A percentile compares a stretch with the other conserved stretches of the same genome.
Conservation (phyloP, 1,284 basidiomycete genomes). For the Ceratobasidium sp. region DNA sequence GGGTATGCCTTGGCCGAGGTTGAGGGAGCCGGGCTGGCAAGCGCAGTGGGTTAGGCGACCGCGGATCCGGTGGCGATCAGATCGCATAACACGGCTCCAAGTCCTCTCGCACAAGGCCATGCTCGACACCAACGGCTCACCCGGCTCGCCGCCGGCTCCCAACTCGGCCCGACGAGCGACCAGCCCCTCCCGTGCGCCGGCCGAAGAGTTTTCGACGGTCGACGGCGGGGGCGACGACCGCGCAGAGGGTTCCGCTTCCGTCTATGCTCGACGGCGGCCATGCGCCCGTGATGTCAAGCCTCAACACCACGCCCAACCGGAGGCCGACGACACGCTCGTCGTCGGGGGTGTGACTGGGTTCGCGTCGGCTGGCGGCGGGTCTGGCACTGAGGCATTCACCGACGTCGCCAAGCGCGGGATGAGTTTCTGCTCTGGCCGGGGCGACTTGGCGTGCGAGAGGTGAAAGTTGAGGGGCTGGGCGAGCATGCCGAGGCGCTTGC, state of each 20-base stretch:
- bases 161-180: conserved; percentile 5
- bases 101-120: conserved; percentile 39
- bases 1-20: too few relatives aligned
- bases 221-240: background rate
- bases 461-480: conserved; percentile 30
- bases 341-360: conserved; percentile 3
- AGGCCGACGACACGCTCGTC: background rate
- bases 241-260: conserved; percentile 8
- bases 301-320: background rate
- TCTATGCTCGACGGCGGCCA: background rate
- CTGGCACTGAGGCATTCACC: too few relatives aligned
- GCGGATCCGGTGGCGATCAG: too few relatives aligned
- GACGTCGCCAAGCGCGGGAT: background rate
- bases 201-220: conserved; percentile 23
- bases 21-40: too few relatives aligned
- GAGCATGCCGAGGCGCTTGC: conserved; percentile 18
- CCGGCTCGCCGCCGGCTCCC: conserved; percentile 19
- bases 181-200: conserved; percentile 1
- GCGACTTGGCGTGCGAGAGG: conserved; percentile 26
- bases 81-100: too few relatives aligned
- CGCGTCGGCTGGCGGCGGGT: background rate
- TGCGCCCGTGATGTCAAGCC: background rate
- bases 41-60: too few relatives aligned
- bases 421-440: conserved; percentile 3
- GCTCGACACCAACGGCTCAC: conserved; percentile 24